Percentiles rank a stretch among this genome's conserved stretches.
Evolutionary conservation across 441 rosid genomes (phyloP).

Genomic region (Theobroma grandiflorum): DNA sequence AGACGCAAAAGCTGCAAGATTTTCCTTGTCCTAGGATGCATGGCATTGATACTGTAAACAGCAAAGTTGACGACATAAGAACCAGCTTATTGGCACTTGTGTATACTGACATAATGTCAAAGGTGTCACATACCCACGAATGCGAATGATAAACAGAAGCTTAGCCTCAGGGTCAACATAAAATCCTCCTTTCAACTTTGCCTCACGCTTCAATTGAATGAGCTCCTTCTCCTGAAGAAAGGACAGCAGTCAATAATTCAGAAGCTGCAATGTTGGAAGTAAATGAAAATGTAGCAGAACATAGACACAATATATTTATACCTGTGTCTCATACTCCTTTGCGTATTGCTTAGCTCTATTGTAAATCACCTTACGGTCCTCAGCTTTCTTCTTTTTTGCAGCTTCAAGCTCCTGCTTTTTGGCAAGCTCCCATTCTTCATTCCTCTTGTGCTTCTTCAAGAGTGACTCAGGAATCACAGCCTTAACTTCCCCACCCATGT

Average conservation of each 20-base stretch:
- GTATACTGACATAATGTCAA: background rate
- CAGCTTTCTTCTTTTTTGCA: constrained; percentile 59
- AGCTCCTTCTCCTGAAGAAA: constrained; percentile 57
- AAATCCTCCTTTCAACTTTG: constrained; percentile 82
- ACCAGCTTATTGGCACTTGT: background rate
- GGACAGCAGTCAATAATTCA: background rate
- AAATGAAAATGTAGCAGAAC: background rate
- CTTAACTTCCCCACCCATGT: constrained; percentile 64
- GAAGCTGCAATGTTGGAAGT: background rate
- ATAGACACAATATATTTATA: background rate
- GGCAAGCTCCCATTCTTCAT: constrained; percentile 73
- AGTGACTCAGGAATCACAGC: constrained; percentile 71
- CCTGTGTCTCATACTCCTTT: constrained; percentile 65
- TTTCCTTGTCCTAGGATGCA: constrained; percentile 77
- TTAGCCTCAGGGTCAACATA: constrained; percentile 91
- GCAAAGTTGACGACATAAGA: background rate
- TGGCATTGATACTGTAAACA: constrained; percentile 76
- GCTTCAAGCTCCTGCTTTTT: constrained; percentile 51
- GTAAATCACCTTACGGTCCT: constrained; percentile 64
- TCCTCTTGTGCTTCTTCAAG: constrained; percentile 81
- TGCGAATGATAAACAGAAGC: constrained; percentile 75
- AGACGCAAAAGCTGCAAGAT: constrained; percentile 84
- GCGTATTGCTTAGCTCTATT: constrained; percentile 65
- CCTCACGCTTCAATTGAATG: constrained; percentile 75
- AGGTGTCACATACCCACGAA: constrained; percentile 66